phyloP scores from a whole-genome alignment of 1,284 basidiomycete genomes.

The Fistulinella cinereoalba region DNA sequence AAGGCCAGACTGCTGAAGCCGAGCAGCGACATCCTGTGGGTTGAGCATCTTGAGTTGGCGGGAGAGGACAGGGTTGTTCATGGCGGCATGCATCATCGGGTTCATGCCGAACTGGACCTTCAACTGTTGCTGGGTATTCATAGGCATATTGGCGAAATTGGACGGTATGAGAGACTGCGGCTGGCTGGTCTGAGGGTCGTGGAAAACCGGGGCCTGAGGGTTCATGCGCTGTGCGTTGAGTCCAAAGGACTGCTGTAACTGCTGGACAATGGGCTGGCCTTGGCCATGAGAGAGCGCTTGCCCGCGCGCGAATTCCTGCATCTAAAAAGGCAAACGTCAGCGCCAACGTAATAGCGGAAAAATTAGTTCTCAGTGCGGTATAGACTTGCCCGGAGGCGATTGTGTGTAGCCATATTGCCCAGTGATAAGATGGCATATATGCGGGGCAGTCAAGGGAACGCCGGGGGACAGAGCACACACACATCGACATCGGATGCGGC shows the following conservation, averaged over 20 bases:
- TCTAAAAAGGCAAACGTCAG: conserved; percentile 36
- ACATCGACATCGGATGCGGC: conserved; percentile 16
- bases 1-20: conserved; percentile 33
- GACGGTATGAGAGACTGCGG: conserved; percentile 39
- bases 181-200: conserved; percentile 43
- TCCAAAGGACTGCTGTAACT: conserved; percentile 43
- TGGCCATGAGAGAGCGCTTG: conserved; percentile 40
- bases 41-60: conserved; percentile 52
- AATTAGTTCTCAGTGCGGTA: conserved; percentile 5
- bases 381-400: conserved; percentile 1
- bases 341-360: conserved; percentile 16
- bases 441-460: conserved; percentile 10
- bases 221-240: conserved; percentile 33
- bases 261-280: conserved; percentile 33
- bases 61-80: conserved; percentile 30
- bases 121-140: conserved; percentile 33
- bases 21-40: conserved; percentile 41
- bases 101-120: conserved; percentile 32
- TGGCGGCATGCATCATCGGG: conserved; percentile 39
- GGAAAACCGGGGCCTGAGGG: conserved; percentile 36
- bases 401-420: conserved; percentile 1
- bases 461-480: conserved; percentile 14
- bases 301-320: conserved; percentile 48
- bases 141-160: conserved; percentile 38
- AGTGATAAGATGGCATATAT: conserved; percentile 17